A percentile compares a stretch with the other conserved stretches of the same genome.
These are phyloP conservation scores for Verticillium albo-atrum DNA, from an alignment of 2,329 filamentous ascomycete genomes.

Conservation along the genomic window DNA sequence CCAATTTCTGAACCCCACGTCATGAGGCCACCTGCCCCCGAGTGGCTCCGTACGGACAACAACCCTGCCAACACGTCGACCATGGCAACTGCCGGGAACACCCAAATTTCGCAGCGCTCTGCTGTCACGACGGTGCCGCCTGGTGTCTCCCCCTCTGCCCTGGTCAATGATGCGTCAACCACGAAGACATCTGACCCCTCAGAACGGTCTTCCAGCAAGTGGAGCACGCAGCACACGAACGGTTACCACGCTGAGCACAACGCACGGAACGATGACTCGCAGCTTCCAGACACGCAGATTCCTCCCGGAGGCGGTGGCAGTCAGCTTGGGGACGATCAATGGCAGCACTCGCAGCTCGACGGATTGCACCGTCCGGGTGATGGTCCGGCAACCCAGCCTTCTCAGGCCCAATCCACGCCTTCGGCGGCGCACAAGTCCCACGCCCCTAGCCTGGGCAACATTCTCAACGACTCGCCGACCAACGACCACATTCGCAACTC, in stretches of 20 bases:
- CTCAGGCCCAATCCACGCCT: slow-evolving; percentile 23
- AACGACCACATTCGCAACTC: slow-evolving; percentile 23
- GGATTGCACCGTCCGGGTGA: slow-evolving; percentile 33
- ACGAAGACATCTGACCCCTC: slow-evolving; percentile 83
- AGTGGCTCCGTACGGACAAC: slow-evolving; percentile 18
- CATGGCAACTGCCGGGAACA: slow-evolving; percentile 40
- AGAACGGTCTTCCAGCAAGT: slow-evolving; percentile 55
- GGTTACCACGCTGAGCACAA: slow-evolving; percentile 49
- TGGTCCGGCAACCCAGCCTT: slow-evolving; percentile 29
- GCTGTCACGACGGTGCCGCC: slow-evolving; percentile 52
- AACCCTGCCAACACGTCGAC: slow-evolving; percentile 27
- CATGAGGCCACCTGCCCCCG: slow-evolving; percentile 43
- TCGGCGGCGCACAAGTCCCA: slow-evolving; percentile 18
- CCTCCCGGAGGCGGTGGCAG: slow-evolving; percentile 31
- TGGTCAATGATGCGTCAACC: slow-evolving; percentile 82
- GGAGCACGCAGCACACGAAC: slow-evolving; percentile 70
- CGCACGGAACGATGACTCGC: slow-evolving; percentile 26
- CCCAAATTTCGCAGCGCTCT: slow-evolving; percentile 62
- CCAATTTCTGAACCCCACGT: slow-evolving; percentile 39
- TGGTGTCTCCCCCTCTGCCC: slow-evolving; percentile 53
- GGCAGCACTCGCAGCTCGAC: slow-evolving; percentile 55
- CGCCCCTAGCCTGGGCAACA: slow-evolving; percentile 28
- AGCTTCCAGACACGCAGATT: slow-evolving; percentile 52
- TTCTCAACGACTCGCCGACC: slow-evolving; percentile 34
- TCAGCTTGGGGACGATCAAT: slow-evolving; percentile 37